Conservation (phyloP, 495 filamentous ascomycete genomes). For the Penicillium lividum region DNA sequence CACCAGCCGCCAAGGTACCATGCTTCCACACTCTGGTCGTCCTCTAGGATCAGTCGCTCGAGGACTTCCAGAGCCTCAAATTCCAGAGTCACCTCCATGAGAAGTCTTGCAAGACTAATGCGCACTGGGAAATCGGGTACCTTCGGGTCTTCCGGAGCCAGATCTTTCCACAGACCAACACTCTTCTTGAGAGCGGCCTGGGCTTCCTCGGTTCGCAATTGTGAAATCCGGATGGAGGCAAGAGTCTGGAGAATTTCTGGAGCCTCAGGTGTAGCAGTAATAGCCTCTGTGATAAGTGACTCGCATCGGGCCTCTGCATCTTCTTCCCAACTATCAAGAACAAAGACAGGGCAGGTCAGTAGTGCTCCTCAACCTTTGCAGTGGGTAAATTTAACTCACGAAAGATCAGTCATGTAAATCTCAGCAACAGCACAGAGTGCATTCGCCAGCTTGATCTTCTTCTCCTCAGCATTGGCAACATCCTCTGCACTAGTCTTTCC, state of each 20-base stretch:
- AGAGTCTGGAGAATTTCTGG: constrained; percentile 90
- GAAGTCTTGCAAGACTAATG: constrained; percentile 77
- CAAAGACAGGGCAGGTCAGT: constrained; percentile 6
- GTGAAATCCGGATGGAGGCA: constrained; percentile 90
- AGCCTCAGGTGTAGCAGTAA: constrained; percentile 69
- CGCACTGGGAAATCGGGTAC: constrained; percentile 82
- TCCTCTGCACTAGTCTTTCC: constrained; percentile 41
- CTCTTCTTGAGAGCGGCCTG: constrained; percentile 73
- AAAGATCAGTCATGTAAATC: constrained; percentile 98
- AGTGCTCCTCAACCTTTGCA: background rate
- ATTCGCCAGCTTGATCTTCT: constrained; percentile 75
- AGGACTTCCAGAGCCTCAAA: constrained; percentile 81
- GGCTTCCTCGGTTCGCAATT: constrained; percentile 74
- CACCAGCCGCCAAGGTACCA: constrained; percentile 98
- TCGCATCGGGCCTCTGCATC: constrained; percentile 88
- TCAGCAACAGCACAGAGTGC: constrained; percentile 89
- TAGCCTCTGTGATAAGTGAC: constrained; percentile 79
- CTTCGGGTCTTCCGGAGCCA: constrained; percentile 59
- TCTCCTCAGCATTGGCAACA: constrained; percentile 55
- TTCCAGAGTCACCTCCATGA: constrained; percentile 89
- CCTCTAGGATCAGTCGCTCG: constrained; percentile 78
- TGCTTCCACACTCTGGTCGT: constrained; percentile 90
- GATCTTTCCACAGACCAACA: constrained; percentile 74
- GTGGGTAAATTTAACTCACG: constrained; percentile 33
- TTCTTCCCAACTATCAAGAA: constrained; percentile 68